phyloP scores from a whole-genome alignment of 2,329 filamentous ascomycete species.

The Xylariaceae sp. region DNA sequence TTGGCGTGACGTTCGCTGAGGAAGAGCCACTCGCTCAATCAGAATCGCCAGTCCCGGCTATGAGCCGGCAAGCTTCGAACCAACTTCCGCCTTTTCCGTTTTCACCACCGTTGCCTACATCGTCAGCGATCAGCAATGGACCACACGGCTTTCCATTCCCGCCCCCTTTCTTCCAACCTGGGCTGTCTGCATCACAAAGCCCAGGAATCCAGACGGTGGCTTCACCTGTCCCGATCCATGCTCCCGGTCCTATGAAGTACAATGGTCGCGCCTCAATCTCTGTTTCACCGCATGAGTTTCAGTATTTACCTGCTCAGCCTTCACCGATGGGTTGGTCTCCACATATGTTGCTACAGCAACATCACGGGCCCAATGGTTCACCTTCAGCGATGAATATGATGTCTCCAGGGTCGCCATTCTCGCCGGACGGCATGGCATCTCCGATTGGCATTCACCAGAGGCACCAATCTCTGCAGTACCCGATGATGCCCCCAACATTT shows the following conservation, averaged over 20 bases:
- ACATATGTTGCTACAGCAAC: constrained; percentile 50
- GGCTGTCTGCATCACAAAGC: constrained; percentile 56
- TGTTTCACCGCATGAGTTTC: constrained; percentile 57
- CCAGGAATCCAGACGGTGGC: constrained; percentile 59
- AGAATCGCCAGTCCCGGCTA: constrained; percentile 60
- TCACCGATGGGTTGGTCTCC: constrained; percentile 55
- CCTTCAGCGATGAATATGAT: constrained; percentile 57
- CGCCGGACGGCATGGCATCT: constrained; percentile 45
- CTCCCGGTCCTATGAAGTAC: constrained; percentile 50
- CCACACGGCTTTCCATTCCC: constrained; percentile 54
- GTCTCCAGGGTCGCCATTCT: constrained; percentile 61
- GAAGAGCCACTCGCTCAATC: constrained; percentile 60
- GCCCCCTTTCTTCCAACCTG: constrained; percentile 54
- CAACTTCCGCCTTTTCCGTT: constrained; percentile 73
- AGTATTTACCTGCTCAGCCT: constrained; percentile 60
- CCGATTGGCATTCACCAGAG: constrained; percentile 47
- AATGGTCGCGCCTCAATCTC: constrained; percentile 70
- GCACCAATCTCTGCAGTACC: constrained; percentile 55
- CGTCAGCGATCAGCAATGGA: constrained; percentile 67
- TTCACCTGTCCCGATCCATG: constrained; percentile 67
- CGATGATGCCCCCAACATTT: constrained; percentile 52
- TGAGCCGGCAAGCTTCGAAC: constrained; percentile 65
- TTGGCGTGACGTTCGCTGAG: constrained; percentile 77
- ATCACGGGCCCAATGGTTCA: constrained; percentile 53
- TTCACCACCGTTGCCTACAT: constrained; percentile 76